Evolutionary conservation across 2,329 filamentous ascomycete genomes (phyloP).

Genomic region (Colletotrichum sp.): DNA sequence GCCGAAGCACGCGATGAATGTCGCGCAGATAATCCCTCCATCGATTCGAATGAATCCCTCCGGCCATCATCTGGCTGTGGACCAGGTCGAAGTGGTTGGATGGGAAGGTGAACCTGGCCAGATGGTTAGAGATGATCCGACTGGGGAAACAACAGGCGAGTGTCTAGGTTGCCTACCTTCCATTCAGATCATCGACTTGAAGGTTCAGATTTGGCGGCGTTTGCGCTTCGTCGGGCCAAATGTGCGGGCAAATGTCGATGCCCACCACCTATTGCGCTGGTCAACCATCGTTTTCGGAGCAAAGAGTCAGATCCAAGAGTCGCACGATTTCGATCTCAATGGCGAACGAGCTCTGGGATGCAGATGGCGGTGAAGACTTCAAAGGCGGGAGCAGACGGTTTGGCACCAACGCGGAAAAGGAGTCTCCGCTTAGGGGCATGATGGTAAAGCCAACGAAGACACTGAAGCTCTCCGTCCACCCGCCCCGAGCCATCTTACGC

Average conservation of each 20-base stretch:
- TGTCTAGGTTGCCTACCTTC: conserved; percentile 44
- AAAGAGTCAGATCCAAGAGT: not conserved
- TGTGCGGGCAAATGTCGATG: conserved; percentile 74
- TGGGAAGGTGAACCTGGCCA: conserved; percentile 66
- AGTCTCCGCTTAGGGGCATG: not conserved
- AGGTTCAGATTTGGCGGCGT: conserved; percentile 71
- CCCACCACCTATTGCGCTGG: conserved; percentile 64
- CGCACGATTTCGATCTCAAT: not conserved
- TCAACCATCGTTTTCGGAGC: conserved; percentile 14
- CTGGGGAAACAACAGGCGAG: not conserved
- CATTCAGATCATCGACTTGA: conserved; percentile 76
- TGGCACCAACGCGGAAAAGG: not conserved
- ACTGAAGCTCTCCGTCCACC: not conserved
- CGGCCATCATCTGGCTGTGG: conserved; percentile 75
- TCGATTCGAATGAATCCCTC: conserved; percentile 73
- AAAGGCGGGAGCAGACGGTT: not conserved
- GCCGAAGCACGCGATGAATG: conserved; percentile 73
- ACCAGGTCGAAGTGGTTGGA: conserved; percentile 80
- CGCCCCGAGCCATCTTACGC: not conserved
- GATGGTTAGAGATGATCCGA: not conserved
- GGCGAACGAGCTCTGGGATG: not conserved
- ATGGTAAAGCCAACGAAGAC: not conserved
- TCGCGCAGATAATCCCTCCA: conserved; percentile 82
- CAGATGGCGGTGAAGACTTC: not conserved
- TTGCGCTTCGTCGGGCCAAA: conserved; percentile 63